Evolutionary conservation across 2,329 filamentous ascomycete species (phyloP).

Genomic region (Ascochyta pisi): DNA sequence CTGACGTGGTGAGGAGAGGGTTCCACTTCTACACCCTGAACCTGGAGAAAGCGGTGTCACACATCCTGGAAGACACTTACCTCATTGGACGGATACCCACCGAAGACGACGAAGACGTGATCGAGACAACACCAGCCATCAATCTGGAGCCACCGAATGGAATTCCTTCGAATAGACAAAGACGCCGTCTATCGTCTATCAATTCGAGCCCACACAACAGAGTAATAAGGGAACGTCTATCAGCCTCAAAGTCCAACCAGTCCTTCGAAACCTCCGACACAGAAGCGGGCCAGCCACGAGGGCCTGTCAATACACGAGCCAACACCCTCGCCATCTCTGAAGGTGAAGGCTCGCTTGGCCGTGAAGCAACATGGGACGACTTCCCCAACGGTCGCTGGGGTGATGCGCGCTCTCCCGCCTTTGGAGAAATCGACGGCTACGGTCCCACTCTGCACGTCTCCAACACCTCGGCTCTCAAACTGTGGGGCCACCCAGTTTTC

Average conservation of each 20-base stretch:
- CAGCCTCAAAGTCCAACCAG: conserved; percentile 60
- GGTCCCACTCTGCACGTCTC: conserved; percentile 94
- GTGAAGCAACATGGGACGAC: conserved; percentile 98
- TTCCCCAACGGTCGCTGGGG: conserved; percentile 97
- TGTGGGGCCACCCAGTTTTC: conserved; percentile 83
- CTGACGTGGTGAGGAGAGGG: conserved; percentile 59
- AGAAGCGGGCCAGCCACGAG: conserved; percentile 78
- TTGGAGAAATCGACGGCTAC: conserved; percentile 97
- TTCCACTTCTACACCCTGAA: conserved; percentile 99
- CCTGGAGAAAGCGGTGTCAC: conserved; percentile 92
- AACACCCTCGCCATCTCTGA: conserved; percentile 94
- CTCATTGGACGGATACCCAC: conserved; percentile 71
- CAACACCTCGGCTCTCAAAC: conserved; percentile 77
- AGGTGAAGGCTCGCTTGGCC: conserved; percentile 84
- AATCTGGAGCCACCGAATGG: conserved; percentile 41
- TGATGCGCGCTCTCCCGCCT: conserved; percentile 83
- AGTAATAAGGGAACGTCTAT: conserved; percentile 76
- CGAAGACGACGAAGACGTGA: conserved; percentile 53
- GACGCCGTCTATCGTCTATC: conserved; percentile 75
- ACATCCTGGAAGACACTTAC: conserved; percentile 85
- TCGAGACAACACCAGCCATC: conserved; percentile 54
- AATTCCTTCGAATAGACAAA: conserved; percentile 37
- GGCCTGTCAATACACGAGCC: conserved; percentile 75
- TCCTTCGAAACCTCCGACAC: conserved; percentile 72
- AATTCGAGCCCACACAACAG: conserved; percentile 88